Evolutionary conservation across 2,329 filamentous ascomycete species (phyloP), one percentile per base, ranked within the genome.

Genomic region (Aspergillus aculeatus): DNA sequence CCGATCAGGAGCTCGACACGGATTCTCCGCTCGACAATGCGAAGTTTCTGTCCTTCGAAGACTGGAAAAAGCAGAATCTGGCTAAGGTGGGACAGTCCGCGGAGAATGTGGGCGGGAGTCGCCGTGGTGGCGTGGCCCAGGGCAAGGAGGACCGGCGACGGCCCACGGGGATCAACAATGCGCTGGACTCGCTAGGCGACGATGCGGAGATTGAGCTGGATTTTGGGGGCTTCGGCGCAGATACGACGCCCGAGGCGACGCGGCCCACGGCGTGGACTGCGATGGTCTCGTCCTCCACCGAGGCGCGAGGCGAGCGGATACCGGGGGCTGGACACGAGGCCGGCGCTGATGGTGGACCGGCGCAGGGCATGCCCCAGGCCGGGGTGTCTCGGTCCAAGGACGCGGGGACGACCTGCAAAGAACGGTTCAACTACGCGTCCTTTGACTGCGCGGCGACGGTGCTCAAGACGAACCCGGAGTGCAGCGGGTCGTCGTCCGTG

Each of bases 381-480:
- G 81, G 82, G 19, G 80, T 83, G 38, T 83, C 86, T 62, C 85
- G 91, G 41, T 92, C 90, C 71, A 97, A 96, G 75, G 93, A 98
- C 75, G 95, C 95, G 4, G 95, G 95, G 7, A 96, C 91, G 75
- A 99, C 95, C 0, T 97, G 94, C 83, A 98, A 98, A 76, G 95
- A 98, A 77, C 85, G 95, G 49, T 97, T 96, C 76, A 98, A 96
- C 57, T 99, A 96, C 77, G 92, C 95, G 6, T 98, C 94, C 0
- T 98, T 98, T 71, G 95, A 99, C 74, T 96, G 92, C 62, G 95
- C 95, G 11, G 95, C 95, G 12, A 97, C 92, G 0, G 86, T 98
- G 29, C 82, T 96, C 62, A 98, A 98, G 79, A 91, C 91, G 2
- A 96, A 96, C 70, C 82, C 85, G 3, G 89, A 93, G 63, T 90